A percentile compares a stretch with the other conserved stretches of the same genome.
phyloP scores from a whole-genome alignment of 2,329 filamentous ascomycete species.

The Penicillium sp. region DNA sequence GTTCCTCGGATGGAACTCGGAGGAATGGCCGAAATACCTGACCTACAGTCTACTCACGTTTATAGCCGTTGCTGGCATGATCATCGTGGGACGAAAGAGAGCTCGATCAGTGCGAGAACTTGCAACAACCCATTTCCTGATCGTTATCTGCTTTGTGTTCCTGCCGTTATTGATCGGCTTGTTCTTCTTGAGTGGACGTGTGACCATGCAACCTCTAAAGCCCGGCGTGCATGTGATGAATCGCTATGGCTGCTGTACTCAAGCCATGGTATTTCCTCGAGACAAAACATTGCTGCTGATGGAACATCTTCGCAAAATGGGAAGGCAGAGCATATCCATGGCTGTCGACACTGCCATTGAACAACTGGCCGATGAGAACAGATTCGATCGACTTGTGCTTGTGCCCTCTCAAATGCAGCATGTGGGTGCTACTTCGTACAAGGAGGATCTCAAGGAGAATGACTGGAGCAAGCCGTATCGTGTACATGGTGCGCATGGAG shows the following conservation, averaged over 20 bases:
- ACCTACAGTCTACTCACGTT: background rate
- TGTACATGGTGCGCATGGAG: background rate
- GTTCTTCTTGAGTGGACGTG: background rate
- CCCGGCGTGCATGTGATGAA: background rate
- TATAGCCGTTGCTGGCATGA: background rate
- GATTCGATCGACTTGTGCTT: background rate
- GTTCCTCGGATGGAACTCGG: conserved; percentile 45
- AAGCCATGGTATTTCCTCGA: background rate
- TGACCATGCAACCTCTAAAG: background rate
- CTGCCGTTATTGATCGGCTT: background rate
- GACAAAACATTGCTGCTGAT: background rate
- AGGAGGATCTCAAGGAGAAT: background rate
- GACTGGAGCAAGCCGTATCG: background rate
- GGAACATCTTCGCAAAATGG: background rate
- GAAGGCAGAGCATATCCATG: background rate
- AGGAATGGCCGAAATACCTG: conserved; percentile 26
- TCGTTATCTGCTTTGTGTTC: background rate
- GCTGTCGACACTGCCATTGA: background rate
- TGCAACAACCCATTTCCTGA: background rate
- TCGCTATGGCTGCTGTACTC: background rate
- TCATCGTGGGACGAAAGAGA: background rate
- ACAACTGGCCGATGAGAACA: background rate
- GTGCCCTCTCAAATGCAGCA: background rate
- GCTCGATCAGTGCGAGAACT: background rate
- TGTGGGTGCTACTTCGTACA: background rate